Conservation (phyloP, 768 basidiomycete genomes). For the Pleurotus platypus region DNA sequence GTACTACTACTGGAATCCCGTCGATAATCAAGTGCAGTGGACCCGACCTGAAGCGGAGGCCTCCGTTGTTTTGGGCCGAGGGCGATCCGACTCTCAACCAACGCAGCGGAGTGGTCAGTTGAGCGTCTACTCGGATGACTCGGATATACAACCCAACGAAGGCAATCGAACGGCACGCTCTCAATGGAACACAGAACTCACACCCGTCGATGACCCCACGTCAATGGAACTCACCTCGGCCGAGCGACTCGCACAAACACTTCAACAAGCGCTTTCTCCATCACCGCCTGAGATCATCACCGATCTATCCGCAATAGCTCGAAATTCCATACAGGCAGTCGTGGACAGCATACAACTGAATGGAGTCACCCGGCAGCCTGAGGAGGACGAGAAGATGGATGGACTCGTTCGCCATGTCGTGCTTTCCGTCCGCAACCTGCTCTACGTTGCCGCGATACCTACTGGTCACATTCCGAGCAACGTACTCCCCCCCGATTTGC, state of each 20-base stretch:
- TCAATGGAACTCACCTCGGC: slow-evolving; percentile 55
- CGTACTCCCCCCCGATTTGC: slow-evolving; percentile 46
- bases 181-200: slow-evolving; percentile 20
- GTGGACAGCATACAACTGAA: slow-evolving; percentile 54
- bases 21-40: slow-evolving; percentile 68
- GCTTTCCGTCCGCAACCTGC: slow-evolving; percentile 69
- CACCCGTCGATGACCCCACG: not conserved
- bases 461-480: slow-evolving; percentile 58
- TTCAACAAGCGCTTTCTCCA: slow-evolving; percentile 59
- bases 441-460: slow-evolving; percentile 63
- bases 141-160: slow-evolving; percentile 59
- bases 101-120: slow-evolving; percentile 33
- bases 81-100: slow-evolving; percentile 14
- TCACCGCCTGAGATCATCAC: slow-evolving; percentile 55
- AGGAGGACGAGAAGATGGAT: slow-evolving; percentile 60
- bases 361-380: slow-evolving; percentile 40
- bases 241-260: slow-evolving; percentile 61
- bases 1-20: slow-evolving; percentile 75
- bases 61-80: not conserved
- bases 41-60: slow-evolving; percentile 49
- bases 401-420: slow-evolving; percentile 60
- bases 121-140: slow-evolving; percentile 80
- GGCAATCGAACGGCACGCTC: slow-evolving; percentile 20
- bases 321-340: slow-evolving; percentile 59
- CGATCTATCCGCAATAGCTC: slow-evolving; percentile 57